Conservation (phyloP, 164 flowering plant genomes). For the Umbilicus rupestris region DNA sequence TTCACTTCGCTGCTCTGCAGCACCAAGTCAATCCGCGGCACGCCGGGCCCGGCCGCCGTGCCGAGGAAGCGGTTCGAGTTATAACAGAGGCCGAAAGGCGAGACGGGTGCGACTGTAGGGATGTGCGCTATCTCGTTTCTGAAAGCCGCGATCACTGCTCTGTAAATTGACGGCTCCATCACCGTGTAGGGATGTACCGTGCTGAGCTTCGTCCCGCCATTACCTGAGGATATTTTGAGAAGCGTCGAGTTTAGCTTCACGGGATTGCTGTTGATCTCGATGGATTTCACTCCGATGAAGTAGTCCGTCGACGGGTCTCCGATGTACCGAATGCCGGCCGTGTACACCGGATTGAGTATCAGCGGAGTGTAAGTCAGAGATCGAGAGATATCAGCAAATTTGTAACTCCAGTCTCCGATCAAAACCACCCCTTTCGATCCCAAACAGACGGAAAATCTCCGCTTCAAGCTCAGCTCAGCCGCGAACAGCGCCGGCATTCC, state of each 20-base stretch:
- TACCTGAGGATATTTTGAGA: slow-evolving; percentile 10
- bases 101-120: slow-evolving; percentile 17
- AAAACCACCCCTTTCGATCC: slow-evolving; percentile 10
- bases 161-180: slow-evolving; percentile 26
- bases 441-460: slow-evolving; percentile 14
- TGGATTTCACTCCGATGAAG: slow-evolving; percentile 19
- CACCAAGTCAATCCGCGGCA: slow-evolving; percentile 22
- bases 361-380: slow-evolving; percentile 12
- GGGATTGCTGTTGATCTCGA: slow-evolving; percentile 13
- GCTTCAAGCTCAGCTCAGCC: slow-evolving; percentile 1
- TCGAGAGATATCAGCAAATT: not conserved
- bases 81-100: slow-evolving; percentile 27
- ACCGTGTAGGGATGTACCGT: slow-evolving; percentile 31
- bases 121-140: slow-evolving; percentile 11
- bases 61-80: slow-evolving; percentile 12
- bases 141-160: slow-evolving; percentile 17
- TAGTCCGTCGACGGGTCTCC: slow-evolving; percentile 15
- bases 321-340: not conserved
- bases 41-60: slow-evolving; percentile 23
- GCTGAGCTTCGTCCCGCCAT: slow-evolving; percentile 20
- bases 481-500: slow-evolving; percentile 9
- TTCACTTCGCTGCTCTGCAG: slow-evolving; percentile 15
- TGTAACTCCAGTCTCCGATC: slow-evolving; percentile 10
- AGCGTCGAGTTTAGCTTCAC: slow-evolving; percentile 13
- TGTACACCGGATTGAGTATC: slow-evolving; percentile 15